phyloP scores from a whole-genome alignment of 106 monocot genomes.

The Chionographis japonica region DNA sequence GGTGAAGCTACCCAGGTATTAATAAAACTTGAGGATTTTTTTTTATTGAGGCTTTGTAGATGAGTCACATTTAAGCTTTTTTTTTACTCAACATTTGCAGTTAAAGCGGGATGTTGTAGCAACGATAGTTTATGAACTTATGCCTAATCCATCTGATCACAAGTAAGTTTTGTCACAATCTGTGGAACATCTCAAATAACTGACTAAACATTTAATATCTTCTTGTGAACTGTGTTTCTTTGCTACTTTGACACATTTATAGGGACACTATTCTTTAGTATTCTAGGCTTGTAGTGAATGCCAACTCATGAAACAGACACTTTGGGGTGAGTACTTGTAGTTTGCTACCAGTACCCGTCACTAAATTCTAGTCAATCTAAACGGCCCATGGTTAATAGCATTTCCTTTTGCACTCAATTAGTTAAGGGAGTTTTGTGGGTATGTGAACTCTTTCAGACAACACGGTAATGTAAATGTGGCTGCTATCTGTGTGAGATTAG shows the following conservation, averaged over 20 bases:
- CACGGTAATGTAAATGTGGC: too few species aligned
- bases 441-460: too few species aligned
- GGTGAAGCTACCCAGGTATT: constrained; percentile 98
- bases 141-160: constrained; percentile 98
- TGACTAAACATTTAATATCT: neutral
- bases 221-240: neutral
- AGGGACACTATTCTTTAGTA: too few species aligned
- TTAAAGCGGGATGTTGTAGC: constrained; percentile 93
- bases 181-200: neutral
- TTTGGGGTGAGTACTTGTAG: too few species aligned
- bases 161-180: constrained; percentile 50
- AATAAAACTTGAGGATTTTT: neutral
- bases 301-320: too few species aligned
- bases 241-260: neutral
- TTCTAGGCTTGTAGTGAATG: too few species aligned
- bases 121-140: constrained; percentile 93
- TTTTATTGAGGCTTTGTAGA: neutral
- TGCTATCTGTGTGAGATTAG: too few species aligned
- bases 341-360: too few species aligned
- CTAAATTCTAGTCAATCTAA: too few species aligned
- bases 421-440: too few species aligned
- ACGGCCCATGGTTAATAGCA: too few species aligned
- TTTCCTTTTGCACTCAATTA: too few species aligned
- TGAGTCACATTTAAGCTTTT: constrained; percentile 8
- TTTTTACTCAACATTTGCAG: constrained; percentile 29